Base-by-base conservation (phyloP, 495 filamentous ascomycete species). In the Penicillium nucicola region DNA sequence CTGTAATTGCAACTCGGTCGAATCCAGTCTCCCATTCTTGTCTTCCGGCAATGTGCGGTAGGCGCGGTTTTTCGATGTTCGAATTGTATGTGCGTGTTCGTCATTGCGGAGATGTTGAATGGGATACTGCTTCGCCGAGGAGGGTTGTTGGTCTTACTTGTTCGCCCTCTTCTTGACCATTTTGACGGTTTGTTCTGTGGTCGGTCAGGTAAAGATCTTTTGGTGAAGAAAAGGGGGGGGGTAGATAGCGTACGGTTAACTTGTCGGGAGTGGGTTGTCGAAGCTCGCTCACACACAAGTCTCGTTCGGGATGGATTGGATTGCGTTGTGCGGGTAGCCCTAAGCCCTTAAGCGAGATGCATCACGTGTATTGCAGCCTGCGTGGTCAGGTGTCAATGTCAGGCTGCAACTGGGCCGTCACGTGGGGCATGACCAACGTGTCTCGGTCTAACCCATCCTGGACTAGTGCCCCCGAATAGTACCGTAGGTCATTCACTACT, bases 141-240 rank as follows among this genome's bases (percentile, higher is more conserved):
- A 53, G 53, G 51, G 50, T 47, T 55, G 64, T 60, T 56, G 64
- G 56, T 57, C 82, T 76, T 87, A 90, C 86, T 97, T 97, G 81
- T 88, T 91, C 76, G 93, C 90, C 83, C 92, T 88, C 86, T 98
- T 98, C 85, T 98, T 98, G 79, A 98, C 93, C 93, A 98, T 98
- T 75, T 77, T 97, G 81, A 80, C 84, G 80, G 78, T 80, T 80
- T 81, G 67, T 56, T 72, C 71, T 75, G 62, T 50, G 49, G 48
- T 48, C 20, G 37, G 64, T 67, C 51, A 68, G 66, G 64, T 57
- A 58, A 41, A 47, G 58, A 45, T 58, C 56, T 62, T 44, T 48
- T 42, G 37, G 49, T 43, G 52, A 55, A 56, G 15, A n/a, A n/a
- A n/a, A n/a, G n/a, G n/a, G n/a, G n/a, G n/a, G 54, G 53, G 58